Conservation (phyloP, 2,329 filamentous ascomycete genomes). For the Aspergillus bombycis region DNA sequence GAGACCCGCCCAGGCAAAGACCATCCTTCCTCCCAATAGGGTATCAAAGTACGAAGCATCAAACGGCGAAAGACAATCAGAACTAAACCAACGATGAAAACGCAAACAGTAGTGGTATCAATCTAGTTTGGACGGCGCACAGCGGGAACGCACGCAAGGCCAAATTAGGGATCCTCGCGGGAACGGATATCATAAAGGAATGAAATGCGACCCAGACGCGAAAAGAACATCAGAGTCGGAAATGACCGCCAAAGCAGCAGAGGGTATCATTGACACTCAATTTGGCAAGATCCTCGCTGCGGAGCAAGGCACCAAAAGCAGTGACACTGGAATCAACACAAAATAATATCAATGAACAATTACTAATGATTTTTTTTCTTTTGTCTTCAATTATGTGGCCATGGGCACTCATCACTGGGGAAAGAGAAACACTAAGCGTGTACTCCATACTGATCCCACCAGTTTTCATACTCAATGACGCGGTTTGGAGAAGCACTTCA, state of each 20-base stretch:
- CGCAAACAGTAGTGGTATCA: slow-evolving; percentile 42
- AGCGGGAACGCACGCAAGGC: slow-evolving; percentile 30
- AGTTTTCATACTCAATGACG: slow-evolving; percentile 45
- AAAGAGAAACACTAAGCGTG: slow-evolving; percentile 29
- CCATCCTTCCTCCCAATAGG: slow-evolving; percentile 34
- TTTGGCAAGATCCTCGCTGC: slow-evolving; percentile 16
- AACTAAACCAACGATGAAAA: slow-evolving; percentile 31
- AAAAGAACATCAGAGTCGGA: slow-evolving; percentile 24
- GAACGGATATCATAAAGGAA: slow-evolving; percentile 40
- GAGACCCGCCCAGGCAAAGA: slow-evolving; percentile 23
- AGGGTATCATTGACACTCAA: slow-evolving; percentile 38
- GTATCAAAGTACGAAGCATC: slow-evolving; percentile 39
- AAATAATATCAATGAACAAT: slow-evolving; percentile 20
- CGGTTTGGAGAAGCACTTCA: slow-evolving; percentile 41
- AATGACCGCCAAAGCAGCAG: slow-evolving; percentile 32
- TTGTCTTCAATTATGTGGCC: slow-evolving; percentile 13
- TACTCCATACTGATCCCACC: slow-evolving; percentile 40
- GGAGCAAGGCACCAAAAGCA: slow-evolving; percentile 19
- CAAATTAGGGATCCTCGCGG: slow-evolving; percentile 32
- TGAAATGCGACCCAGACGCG: slow-evolving; percentile 27
- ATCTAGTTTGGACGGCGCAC: slow-evolving; percentile 36
- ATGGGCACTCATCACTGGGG: slow-evolving; percentile 22
- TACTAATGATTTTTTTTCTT: slow-evolving; percentile 13
- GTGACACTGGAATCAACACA: slow-evolving; percentile 29
- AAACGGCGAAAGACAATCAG: slow-evolving; percentile 28